Evolutionary conservation across 2,329 filamentous ascomycete genomes (phyloP).

Genomic region (Lasiodiplodia theobromae): DNA sequence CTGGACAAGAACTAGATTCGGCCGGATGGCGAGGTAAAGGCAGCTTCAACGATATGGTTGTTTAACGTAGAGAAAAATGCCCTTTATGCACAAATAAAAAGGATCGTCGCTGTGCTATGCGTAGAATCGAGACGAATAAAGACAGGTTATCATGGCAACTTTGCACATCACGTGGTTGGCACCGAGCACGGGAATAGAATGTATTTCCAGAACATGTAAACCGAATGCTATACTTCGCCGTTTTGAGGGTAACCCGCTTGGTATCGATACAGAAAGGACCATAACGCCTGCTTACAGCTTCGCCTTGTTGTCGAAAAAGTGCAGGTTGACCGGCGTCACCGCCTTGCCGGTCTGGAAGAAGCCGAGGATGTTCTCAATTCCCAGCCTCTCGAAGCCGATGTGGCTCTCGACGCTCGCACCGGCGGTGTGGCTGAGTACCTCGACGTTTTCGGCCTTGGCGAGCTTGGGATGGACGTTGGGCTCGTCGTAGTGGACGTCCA

Average conservation of each 20-base stretch:
- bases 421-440: constrained; percentile 72
- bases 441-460: constrained; percentile 54
- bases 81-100: not conserved
- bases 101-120: not conserved
- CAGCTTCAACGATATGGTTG: not conserved
- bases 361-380: constrained; percentile 71
- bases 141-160: not conserved
- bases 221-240: not conserved
- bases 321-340: constrained; percentile 69
- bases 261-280: constrained; percentile 17
- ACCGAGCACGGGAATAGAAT: not conserved
- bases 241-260: not conserved
- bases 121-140: constrained; percentile 6
- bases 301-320: constrained; percentile 52
- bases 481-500: constrained; percentile 62
- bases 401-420: constrained; percentile 72
- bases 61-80: not conserved
- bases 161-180: not conserved
- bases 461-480: constrained; percentile 59
- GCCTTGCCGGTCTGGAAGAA: constrained; percentile 61
- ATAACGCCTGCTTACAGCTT: constrained; percentile 31
- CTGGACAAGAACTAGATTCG: constrained; percentile 75
- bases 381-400: constrained; percentile 70
- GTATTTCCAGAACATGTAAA: not conserved
- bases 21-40: not conserved